Conservation (phyloP, 192 early-diverging fungal genomes). For the Rhizophlyctis rosea region DNA sequence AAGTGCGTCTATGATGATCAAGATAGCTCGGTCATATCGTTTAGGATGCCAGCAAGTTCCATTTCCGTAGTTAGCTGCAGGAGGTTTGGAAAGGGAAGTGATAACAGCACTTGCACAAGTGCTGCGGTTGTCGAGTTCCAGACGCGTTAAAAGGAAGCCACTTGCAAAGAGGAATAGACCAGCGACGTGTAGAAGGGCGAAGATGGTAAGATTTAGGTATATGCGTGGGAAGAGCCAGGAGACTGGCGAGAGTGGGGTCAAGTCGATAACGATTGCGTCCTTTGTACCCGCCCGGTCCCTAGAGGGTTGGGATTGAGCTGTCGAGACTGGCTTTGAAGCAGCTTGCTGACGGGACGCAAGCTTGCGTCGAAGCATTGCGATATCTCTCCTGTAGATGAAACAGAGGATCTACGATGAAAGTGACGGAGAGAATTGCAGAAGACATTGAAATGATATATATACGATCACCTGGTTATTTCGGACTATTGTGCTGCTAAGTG, state of each 20-base stretch:
- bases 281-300: no score
- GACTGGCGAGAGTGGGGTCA: neutral
- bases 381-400: no score
- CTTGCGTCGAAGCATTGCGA: neutral
- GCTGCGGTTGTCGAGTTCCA: constrained; percentile 34
- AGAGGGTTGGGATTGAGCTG: neutral
- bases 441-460: no score
- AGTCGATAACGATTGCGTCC: neutral
- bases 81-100: neutral
- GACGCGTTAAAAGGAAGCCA: constrained; percentile 39
- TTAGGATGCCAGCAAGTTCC: constrained; percentile 20
- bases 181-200: constrained; percentile 18
- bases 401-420: no score
- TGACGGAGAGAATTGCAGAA: no score
- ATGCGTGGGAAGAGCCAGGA: neutral
- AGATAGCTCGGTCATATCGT: constrained; percentile 36
- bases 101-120: constrained; percentile 1
- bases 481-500: no score
- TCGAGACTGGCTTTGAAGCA: neutral
- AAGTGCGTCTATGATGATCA: constrained; percentile 55
- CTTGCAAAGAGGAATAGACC: constrained; percentile 23
- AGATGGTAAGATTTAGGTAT: neutral
- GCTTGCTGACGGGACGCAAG: neutral
- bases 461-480: no score
- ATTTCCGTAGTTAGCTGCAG: neutral